phyloP scores from a whole-genome alignment of 495 filamentous ascomycete genomes.

The Bacidia gigantensis region DNA sequence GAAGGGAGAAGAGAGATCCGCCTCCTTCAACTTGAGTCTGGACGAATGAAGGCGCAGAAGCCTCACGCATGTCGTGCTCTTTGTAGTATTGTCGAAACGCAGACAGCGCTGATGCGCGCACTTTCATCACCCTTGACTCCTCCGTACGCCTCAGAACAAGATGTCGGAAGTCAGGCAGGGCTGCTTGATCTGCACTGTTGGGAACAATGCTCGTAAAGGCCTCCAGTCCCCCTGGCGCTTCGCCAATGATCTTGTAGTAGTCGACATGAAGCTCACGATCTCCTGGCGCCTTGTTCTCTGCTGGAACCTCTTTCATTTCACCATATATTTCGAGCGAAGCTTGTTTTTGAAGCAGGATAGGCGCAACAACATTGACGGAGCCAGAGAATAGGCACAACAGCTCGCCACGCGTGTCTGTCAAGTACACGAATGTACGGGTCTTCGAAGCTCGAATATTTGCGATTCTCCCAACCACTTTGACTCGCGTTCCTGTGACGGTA shows the following conservation, averaged over 20 bases:
- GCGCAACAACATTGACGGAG: neutral
- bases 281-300: constrained; percentile 64
- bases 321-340: constrained; percentile 76
- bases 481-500: constrained; percentile 42
- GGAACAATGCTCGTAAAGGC: constrained; percentile 89
- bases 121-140: constrained; percentile 75
- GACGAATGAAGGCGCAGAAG: constrained; percentile 83
- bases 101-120: constrained; percentile 65
- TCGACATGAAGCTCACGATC: constrained; percentile 86
- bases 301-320: constrained; percentile 74
- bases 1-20: constrained; percentile 77
- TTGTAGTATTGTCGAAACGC: constrained; percentile 75
- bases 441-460: constrained; percentile 76
- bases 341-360: constrained; percentile 24
- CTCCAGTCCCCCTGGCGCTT: constrained; percentile 74
- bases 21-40: constrained; percentile 97
- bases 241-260: constrained; percentile 73
- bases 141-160: constrained; percentile 77
- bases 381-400: constrained; percentile 71
- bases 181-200: constrained; percentile 59
- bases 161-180: constrained; percentile 77
- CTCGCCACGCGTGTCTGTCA: constrained; percentile 78
- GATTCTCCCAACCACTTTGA: constrained; percentile 73
- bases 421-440: constrained; percentile 70
- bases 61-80: constrained; percentile 62